These are phyloP conservation scores for Nannochloris sp. DNA, from an alignment of 139 green algal species.

Conservation along the genomic window DNA sequence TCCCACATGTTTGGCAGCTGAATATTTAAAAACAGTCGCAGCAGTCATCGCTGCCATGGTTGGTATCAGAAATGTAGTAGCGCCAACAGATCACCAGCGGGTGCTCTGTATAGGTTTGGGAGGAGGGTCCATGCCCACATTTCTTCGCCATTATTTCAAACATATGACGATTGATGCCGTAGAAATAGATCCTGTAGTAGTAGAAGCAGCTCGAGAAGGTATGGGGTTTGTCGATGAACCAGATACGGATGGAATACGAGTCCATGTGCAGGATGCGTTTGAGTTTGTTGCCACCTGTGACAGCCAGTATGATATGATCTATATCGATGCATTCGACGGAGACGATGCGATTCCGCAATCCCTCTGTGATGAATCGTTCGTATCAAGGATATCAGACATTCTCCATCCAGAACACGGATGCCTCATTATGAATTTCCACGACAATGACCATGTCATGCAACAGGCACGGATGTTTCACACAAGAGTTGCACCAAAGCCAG, in stretches of 20 bases:
- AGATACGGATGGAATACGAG: neutral
- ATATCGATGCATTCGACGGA: constrained; percentile 52
- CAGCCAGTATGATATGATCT: constrained; percentile 30
- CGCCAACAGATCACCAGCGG: neutral
- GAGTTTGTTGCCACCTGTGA: neutral
- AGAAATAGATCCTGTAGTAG: constrained; percentile 44
- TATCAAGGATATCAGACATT: constrained; percentile 8
- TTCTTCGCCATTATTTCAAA: constrained; percentile 41
- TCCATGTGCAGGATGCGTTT: constrained; percentile 14
- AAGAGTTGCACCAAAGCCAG: too few species aligned
- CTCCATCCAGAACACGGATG: constrained; percentile 40
- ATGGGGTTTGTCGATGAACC: constrained; percentile 38
- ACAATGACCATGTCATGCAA: too few species aligned
- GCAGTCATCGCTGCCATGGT: constrained; percentile 24
- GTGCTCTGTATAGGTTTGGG: constrained; percentile 48
- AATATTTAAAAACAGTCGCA: constrained; percentile 49
- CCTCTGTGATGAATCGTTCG: constrained; percentile 16
- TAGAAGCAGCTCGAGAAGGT: constrained; percentile 27
- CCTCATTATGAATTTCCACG: constrained; percentile 42
- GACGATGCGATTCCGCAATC: constrained; percentile 30
- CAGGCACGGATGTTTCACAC: too few species aligned
- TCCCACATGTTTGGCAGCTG: constrained; percentile 38
- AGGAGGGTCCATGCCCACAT: constrained; percentile 47
- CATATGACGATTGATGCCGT: constrained; percentile 34
- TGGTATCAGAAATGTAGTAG: neutral